These are phyloP conservation scores for Sungouiella thailandica DNA, from an alignment of 805 yeast genomes.

Conservation along the genomic window DNA sequence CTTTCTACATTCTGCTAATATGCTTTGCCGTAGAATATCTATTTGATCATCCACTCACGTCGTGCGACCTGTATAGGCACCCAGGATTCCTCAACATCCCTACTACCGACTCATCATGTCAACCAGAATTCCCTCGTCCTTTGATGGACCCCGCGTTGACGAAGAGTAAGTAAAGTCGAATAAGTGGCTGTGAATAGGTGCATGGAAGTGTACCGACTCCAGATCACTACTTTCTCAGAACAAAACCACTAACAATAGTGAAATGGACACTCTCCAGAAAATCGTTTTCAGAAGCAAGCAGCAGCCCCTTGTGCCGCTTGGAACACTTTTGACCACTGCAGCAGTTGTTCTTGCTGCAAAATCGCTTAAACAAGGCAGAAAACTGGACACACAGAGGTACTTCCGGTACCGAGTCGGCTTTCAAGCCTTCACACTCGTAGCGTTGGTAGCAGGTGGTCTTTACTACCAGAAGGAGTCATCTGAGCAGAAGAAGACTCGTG, in stretches of 20 bases:
- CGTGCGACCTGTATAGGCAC: no score
- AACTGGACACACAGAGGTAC: conserved; percentile 74
- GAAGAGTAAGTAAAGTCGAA: conserved; percentile 41
- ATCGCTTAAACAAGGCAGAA: conserved; percentile 68
- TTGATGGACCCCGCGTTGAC: conserved; percentile 32
- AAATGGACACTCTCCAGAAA: conserved; percentile 47
- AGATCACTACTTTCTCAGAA: not conserved
- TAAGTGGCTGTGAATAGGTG: conserved; percentile 1
- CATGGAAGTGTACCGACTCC: not conserved
- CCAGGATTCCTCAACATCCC: no score
- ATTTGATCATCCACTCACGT: no score
- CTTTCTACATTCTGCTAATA: no score
- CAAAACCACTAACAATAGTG: conserved; percentile 16
- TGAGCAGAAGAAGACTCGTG: conserved; percentile 39
- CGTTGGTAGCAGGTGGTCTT: conserved; percentile 75
- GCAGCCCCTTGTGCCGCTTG: conserved; percentile 87
- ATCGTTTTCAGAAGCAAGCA: conserved; percentile 63
- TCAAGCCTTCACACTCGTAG: conserved; percentile 79
- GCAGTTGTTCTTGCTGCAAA: conserved; percentile 78
- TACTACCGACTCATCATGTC: no score
- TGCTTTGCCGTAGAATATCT: no score
- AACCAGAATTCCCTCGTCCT: conserved; percentile 41
- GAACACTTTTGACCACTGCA: conserved; percentile 70
- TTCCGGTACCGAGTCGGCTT: conserved; percentile 86
- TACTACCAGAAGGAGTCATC: conserved; percentile 52